Base-by-base conservation (phyloP, 768 basidiomycete genomes). In the Tricholoma hemisulphureum region DNA sequence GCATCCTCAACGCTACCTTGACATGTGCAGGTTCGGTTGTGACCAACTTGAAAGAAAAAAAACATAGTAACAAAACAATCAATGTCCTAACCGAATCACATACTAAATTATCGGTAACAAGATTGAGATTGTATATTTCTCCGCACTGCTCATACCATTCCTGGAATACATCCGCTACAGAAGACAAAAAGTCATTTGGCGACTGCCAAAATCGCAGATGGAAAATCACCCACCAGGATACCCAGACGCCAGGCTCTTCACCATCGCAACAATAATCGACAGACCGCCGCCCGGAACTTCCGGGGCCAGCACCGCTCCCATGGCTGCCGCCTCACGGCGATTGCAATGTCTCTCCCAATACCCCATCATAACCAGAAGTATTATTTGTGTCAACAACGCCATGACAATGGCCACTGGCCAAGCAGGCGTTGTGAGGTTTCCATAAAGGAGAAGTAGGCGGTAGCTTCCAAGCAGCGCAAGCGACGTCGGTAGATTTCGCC, bases 21-120 rank as follows among this genome's bases (percentile, higher is more conserved):
- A 83, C 67, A 57, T 82, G 69, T 45, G 79, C 77, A 6, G 82
- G 81, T 55, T 82, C 80, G 23, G 66, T 53, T 0, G 77, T 79
- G 39, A 78, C 64, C 18, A 80, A 62, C 79, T 81, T 28, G 1
- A 26, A 24, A 3, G 6, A 45, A 39, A 35, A 8, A 1, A n/a
- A 28, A 39, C 28, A 21, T 45, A 32, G 16, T 7, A 51, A 14
- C 2, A 20, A 31, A 18, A 13, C 21, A 20, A 23, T 20, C 2
- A 10, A 21, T 41, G 2, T n/a, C n/a, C n/a, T 4, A 9, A 43
- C 39, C n/a, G 31, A 20, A n/a, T n/a, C 13, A 39, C 50, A 63
- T 59, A 75, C 77, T 45, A 73, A 60, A 55, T 69, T 69, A 57
- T 74, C 70, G 16, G 65, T 66, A 41, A 73, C 52, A 10, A 75